Evolutionary conservation across 2,329 filamentous ascomycete species (phyloP).

Genomic region (Colletotrichum karsti): DNA sequence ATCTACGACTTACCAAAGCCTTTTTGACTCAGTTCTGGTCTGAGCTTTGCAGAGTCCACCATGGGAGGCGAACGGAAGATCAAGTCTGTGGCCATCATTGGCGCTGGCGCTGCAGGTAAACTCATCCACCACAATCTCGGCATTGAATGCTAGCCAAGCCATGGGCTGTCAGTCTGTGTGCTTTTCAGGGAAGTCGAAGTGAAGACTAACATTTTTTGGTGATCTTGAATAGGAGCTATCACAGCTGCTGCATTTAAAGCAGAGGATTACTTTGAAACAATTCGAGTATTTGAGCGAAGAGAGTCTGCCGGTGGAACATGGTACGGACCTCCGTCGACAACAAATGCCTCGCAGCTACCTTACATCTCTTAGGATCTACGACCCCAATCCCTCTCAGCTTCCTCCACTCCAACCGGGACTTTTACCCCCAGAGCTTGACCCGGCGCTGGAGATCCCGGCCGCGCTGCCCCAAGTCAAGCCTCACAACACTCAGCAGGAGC

Average conservation of each 20-base stretch:
- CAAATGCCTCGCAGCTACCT: background rate
- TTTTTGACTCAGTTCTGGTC: background rate
- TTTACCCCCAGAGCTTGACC: conserved; percentile 54
- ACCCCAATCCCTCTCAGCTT: conserved; percentile 46
- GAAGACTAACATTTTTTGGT: background rate
- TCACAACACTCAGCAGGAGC: conserved; percentile 50
- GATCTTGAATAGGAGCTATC: conserved; percentile 48
- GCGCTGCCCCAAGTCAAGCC: conserved; percentile 47
- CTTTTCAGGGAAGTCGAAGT: background rate
- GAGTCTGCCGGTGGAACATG: conserved; percentile 55
- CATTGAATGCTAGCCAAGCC: background rate
- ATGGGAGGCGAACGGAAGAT: conserved; percentile 35
- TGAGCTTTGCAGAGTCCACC: background rate
- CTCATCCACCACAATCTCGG: no score
- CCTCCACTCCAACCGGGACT: conserved; percentile 49
- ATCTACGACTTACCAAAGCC: accelerated
- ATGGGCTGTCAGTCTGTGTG: no score
- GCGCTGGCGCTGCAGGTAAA: conserved; percentile 52
- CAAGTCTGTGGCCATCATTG: conserved; percentile 51
- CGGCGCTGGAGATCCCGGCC: conserved; percentile 51
- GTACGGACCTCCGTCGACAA: conserved; percentile 37
- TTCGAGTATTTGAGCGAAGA: conserved; percentile 51
- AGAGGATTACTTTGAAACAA: conserved; percentile 51
- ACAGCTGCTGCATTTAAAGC: conserved; percentile 56
- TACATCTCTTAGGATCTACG: conserved; percentile 55